Evolutionary conservation across 1,284 basidiomycete species (phyloP).

Genomic region (Cryptococcus wingfieldii): DNA sequence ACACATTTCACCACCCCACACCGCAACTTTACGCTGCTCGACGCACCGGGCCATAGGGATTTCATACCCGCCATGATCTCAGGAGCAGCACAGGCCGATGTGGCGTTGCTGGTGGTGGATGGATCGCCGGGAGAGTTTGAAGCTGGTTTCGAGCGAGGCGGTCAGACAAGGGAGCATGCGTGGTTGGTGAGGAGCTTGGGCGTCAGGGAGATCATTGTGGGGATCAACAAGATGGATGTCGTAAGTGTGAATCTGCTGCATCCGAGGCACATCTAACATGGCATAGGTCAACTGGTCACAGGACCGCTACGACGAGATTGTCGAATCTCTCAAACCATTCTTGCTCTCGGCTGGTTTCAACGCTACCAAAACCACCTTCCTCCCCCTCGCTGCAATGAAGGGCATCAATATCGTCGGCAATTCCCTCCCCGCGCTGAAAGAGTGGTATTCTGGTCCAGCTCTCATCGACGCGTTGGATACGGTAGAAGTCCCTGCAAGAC

Average conservation of each 20-base stretch:
- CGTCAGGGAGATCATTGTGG: conserved; percentile 88
- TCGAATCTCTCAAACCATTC: conserved; percentile 70
- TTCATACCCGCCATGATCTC: conserved; percentile 99
- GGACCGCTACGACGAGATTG: conserved; percentile 80
- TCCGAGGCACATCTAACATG: neutral
- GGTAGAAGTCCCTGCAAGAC: conserved; percentile 73
- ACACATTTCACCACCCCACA: conserved; percentile 74
- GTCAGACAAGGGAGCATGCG: conserved; percentile 96
- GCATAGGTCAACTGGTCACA: conserved; percentile 74
- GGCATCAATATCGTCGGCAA: conserved; percentile 71
- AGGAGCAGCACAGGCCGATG: conserved; percentile 94
- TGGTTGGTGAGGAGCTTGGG: conserved; percentile 88
- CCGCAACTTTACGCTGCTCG: conserved; percentile 81
- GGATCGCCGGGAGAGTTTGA: conserved; percentile 89
- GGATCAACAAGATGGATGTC: conserved; percentile 91
- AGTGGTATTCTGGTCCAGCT: conserved; percentile 84
- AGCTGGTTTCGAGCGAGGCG: conserved; percentile 86
- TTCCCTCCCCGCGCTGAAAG: conserved; percentile 50
- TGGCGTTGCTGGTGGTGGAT: conserved; percentile 91
- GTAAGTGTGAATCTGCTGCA: conserved; percentile 50
- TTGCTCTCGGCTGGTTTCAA: conserved; percentile 82
- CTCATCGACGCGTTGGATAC: conserved; percentile 77
- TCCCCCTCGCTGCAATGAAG: conserved; percentile 84
- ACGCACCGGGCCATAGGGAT: conserved; percentile 94
- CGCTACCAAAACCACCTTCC: conserved; percentile 69